Conservation (phyloP, 371 early-diverging fungal genomes). For the Syncephalastrum racemosum region DNA sequence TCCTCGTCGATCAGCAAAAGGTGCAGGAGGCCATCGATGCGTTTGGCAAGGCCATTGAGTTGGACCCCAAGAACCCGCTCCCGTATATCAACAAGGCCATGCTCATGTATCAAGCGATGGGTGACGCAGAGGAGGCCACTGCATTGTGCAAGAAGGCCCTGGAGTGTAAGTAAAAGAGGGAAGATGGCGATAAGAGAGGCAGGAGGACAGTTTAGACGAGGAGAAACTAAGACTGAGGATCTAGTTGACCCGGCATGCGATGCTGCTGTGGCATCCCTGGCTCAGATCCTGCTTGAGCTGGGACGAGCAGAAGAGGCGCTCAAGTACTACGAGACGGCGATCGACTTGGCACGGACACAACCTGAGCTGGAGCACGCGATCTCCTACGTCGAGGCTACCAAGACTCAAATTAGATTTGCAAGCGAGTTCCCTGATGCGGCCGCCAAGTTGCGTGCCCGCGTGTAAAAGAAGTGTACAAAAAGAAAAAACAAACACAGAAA, state of each 20-base stretch:
- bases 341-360: constrained; percentile 86
- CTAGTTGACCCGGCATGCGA: constrained; percentile 91
- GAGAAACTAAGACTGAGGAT: neutral
- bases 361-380: constrained; percentile 87
- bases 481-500: neutral
- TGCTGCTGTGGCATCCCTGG: constrained; percentile 90
- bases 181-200: too few species aligned
- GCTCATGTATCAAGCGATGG: constrained; percentile 78
- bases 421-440: constrained; percentile 48
- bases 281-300: constrained; percentile 86
- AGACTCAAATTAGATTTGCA: constrained; percentile 48
- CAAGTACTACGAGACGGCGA: constrained; percentile 78
- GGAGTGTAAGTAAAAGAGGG: constrained; percentile 47
- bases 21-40: constrained; percentile 72
- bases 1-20: constrained; percentile 85
- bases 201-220: too few species aligned
- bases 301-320: constrained; percentile 86
- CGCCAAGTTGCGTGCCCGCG: constrained; percentile 27
- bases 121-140: constrained; percentile 77
- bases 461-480: neutral
- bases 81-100: constrained; percentile 98
- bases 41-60: constrained; percentile 77
- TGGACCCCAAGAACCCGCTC: constrained; percentile 76
- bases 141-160: constrained; percentile 78
- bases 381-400: constrained; percentile 69